Evolutionary conservation across 805 yeast genomes (phyloP), one percentile per base, ranked within the genome.

Genomic region (Zygotorulaspora sp.): DNA sequence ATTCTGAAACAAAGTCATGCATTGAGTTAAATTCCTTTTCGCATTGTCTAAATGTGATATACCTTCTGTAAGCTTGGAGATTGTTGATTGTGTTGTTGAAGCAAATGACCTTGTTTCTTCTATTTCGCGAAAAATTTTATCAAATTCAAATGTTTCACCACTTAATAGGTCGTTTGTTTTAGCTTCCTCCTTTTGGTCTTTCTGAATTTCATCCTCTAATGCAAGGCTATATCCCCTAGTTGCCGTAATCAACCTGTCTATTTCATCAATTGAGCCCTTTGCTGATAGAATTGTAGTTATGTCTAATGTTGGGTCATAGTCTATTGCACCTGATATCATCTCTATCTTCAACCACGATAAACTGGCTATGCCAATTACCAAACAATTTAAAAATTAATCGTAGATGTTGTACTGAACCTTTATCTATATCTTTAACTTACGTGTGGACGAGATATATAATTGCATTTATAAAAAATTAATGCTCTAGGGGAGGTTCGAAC

Each of bases 1-100:
- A 44, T 96, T 73, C 52, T 90, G 85, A 48, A 90, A 68, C 24
- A 88, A 78, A 1, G 94, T 86, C 84, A 92, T 85, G 8, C 92
- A 77, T 18, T 78, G 69, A 2, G 87, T 89, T 33, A 92, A 66
- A 58, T 92, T 92, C 55, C 76, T 77, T 66, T 92, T 92, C 23
- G 89, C 80, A 35, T 75, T 76, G 61, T 92, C 97, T 42, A 92
- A 68, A 15, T 71, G 65, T 49, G 86, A 83, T 44, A 92, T 88
- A 26, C 80, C 82, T 3, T 75, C 69, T 0, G 97, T 90, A 75
- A 87, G 82, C 3, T 56, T 61, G 9, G 80, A 68, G 38, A 88
- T 85, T 3, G 78, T 71, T 4, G 60, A 44, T 43, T 82, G 87
- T 0, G 94, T 83, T 4, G 62, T 30, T n/a, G 72, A 69, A 0